phyloP scores from a whole-genome alignment of 352 stramenopile species.

The Pythium rhizo-oryzae region DNA sequence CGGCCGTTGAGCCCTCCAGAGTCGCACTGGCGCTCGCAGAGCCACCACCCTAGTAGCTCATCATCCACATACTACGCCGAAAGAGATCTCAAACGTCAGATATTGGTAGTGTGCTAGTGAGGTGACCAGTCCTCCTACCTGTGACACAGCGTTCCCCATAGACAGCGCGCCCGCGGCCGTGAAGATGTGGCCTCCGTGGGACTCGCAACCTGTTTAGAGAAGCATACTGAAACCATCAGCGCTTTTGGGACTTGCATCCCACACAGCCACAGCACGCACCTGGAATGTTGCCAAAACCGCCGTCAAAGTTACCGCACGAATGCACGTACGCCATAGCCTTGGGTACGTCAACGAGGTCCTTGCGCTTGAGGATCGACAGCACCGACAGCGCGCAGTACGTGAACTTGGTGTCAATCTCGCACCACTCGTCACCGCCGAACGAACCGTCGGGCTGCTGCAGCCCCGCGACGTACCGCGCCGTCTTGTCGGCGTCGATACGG shows the following conservation, averaged over 20 bases:
- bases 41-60: constrained; percentile 96
- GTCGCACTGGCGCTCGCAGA: constrained; percentile 98
- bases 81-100: background rate
- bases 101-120: too few species aligned
- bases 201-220: constrained; percentile 89
- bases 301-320: constrained; percentile 97
- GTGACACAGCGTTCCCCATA: constrained; percentile 67
- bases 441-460: constrained; percentile 97
- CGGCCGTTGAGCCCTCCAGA: constrained; percentile 94
- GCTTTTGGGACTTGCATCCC: background rate
- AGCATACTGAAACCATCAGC: background rate
- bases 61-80: constrained; percentile 69
- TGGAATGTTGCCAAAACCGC: constrained; percentile 90
- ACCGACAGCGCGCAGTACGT: constrained; percentile 98
- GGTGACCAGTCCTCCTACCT: constrained; percentile 32
- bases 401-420: constrained; percentile 99
- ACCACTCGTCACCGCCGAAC: constrained; percentile 97
- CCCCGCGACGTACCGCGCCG: constrained; percentile 79
- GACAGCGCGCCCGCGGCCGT: constrained; percentile 96
- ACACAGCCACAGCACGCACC: constrained; percentile 24
- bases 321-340: constrained; percentile 94
- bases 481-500: constrained; percentile 78
- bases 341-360: constrained; percentile 89
- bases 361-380: constrained; percentile 91
- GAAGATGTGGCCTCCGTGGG: constrained; percentile 98